phyloP scores from a whole-genome alignment of 768 basidiomycete genomes.

The Lentinula lateritia region DNA sequence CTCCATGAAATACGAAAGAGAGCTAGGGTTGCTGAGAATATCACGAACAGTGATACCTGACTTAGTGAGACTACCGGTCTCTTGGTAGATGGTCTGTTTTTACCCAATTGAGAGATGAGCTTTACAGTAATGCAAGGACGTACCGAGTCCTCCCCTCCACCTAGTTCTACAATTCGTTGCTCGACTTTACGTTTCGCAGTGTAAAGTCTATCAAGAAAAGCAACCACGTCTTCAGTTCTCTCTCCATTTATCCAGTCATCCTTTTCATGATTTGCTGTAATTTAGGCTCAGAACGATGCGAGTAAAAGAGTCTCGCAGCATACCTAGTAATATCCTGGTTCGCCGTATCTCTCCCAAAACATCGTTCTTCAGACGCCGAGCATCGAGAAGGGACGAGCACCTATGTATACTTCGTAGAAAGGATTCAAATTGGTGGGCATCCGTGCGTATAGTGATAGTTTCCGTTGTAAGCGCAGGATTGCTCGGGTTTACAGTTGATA shows the following conservation, averaged over 20 bases:
- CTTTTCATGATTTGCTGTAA: conserved; percentile 74
- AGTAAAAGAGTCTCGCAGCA: conserved; percentile 9
- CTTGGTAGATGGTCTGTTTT: conserved; percentile 36
- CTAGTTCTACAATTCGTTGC: conserved; percentile 75
- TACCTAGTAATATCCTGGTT: conserved; percentile 71
- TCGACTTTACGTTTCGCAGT: conserved; percentile 87
- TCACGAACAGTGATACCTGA: conserved; percentile 63
- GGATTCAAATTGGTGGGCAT: conserved; percentile 80
- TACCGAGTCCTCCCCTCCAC: conserved; percentile 62
- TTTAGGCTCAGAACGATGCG: background rate
- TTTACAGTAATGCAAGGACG: conserved; percentile 13
- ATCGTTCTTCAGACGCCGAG: conserved; percentile 86
- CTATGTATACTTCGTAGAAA: conserved; percentile 83
- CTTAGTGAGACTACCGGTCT: conserved; percentile 29
- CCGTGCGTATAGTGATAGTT: conserved; percentile 77
- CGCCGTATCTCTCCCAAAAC: conserved; percentile 86
- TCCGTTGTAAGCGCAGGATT: conserved; percentile 43
- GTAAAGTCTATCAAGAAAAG: conserved; percentile 83
- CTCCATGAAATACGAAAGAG: conserved; percentile 95
- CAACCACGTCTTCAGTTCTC: conserved; percentile 78
- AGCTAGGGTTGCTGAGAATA: conserved; percentile 82
- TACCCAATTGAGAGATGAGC: conserved; percentile 12
- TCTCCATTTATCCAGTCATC: conserved; percentile 87
- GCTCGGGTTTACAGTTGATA: conserved; percentile 20
- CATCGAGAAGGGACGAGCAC: conserved; percentile 81